Evolutionary conservation across 768 basidiomycete species (phyloP), one percentile per base, ranked within the genome.

Genomic region (Neoboletus brunneissimus): DNA sequence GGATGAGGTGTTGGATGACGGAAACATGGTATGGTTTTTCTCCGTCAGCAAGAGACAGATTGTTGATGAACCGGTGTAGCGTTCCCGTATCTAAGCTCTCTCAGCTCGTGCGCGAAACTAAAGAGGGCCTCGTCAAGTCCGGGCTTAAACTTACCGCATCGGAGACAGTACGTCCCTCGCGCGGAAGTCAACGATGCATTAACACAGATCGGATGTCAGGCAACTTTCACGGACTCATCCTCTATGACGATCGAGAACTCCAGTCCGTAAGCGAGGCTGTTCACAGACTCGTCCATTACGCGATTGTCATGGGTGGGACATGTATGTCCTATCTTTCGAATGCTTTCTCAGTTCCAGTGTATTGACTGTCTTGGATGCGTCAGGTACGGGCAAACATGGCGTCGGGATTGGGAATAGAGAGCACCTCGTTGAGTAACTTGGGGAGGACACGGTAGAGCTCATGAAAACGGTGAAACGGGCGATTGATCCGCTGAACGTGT

Each of bases 351-450:
- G 5, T 0, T 3, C 29, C 23, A 20, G 18, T 4, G 5, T 25
- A 32, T 37, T 41, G 18, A 61, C n/a, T 32, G 12, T 54, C 51
- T 52, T 23, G 29, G 27, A 23, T 5, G 23, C 13, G 25, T 11
- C 58, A 90, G 87, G 87, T 62, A 90, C 88, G 4, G 90, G 91
- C 10, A 91, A 94, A 69, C 92, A 94, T 68, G 92, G 92, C 0
- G 87, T 94, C 15, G 92, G 93, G 1, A 72, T 94, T 8, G 92
- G 92, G 11, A 94, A 94, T 75, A 88, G 84, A 63, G 83, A 88
- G 64, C 96, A 91, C 70, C 80, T 98, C 2, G 69, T 75, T 18
- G 79, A 86, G n/a, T 95, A 98, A 69, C 80, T 98, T 0, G 95
- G 95, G 0, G 76, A 76, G 45, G 86, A 84, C 5, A 95, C 94